Conservation (phyloP, 192 early-diverging fungal genomes). For the Spizellomyces punctatus region DNA sequence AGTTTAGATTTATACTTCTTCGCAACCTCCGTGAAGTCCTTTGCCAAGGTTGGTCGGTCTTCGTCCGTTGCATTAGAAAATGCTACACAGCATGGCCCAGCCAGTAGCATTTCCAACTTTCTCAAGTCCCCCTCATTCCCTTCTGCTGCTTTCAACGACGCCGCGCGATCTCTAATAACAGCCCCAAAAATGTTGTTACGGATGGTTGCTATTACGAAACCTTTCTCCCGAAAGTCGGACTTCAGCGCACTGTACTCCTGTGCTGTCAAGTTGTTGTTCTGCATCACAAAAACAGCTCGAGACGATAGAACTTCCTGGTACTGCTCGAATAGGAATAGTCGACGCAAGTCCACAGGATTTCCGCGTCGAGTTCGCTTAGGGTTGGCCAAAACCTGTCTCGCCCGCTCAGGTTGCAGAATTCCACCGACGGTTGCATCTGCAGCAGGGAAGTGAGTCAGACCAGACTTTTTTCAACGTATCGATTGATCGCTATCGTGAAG, state of each 20-base stretch:
- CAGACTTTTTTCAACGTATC: too few species aligned
- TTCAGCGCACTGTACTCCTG: constrained; percentile 25
- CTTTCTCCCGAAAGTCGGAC: constrained; percentile 24
- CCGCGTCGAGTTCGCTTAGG: constrained; percentile 25
- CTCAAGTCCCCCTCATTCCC: background rate
- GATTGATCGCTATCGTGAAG: too few species aligned
- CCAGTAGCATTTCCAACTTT: constrained; percentile 15
- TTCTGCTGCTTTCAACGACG: background rate
- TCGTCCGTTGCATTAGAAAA: constrained; percentile 25
- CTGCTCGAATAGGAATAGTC: constrained; percentile 28
- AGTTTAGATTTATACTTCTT: constrained; percentile 23
- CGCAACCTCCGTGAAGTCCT: constrained; percentile 25
- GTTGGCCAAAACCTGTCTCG: constrained; percentile 7
- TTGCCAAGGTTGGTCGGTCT: constrained; percentile 20
- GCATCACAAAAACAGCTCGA: constrained; percentile 33
- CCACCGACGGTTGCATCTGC: too few species aligned
- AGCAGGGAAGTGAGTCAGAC: too few species aligned
- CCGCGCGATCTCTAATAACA: constrained; percentile 4
- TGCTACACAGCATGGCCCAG: constrained; percentile 23
- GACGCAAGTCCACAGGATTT: constrained; percentile 28
- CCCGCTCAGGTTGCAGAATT: too few species aligned
- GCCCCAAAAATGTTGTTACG: constrained; percentile 28
- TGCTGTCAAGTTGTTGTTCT: constrained; percentile 33
- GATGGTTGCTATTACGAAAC: constrained; percentile 25
- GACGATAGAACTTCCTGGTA: constrained; percentile 33